Evolutionary conservation across 148 eudicot genomes (phyloP), one percentile per base, ranked within the genome.

Genomic region (Spergularia marina): DNA sequence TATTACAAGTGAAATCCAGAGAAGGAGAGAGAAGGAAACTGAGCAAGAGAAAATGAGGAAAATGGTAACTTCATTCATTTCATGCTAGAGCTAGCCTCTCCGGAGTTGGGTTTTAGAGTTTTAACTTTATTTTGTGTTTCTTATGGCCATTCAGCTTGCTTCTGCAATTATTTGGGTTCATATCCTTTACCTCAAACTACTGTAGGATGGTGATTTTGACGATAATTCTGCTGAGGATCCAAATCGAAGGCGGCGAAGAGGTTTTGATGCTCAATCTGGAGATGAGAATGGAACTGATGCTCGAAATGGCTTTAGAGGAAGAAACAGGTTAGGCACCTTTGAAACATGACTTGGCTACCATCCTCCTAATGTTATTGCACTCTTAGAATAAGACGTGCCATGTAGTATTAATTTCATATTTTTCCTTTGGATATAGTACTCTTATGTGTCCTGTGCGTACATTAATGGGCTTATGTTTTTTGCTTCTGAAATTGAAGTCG

Each of bases 101-200:
- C 65, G 67, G 77, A 75, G 68, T 58, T 72, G 36, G 62, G 79
- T 68, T 82, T 84, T 86, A 77, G 75, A 82, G 83, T 76, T 85
- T 30, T 90, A 87, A 90, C 93, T 85, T 89, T 0, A 56, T 53
- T 68, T 83, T 87, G 83, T 86, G 84, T 89, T 89, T 88, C 77
- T 82, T 80, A 88, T 86, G 93, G 83, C 82, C 83, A 77, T 85
- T 96, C 98, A 96, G 99, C 94, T 82, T 86, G 92, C 89, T 91
- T 91, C 98, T 91, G 94, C 99, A 89, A 92, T 96, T 92, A 84
- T 91, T 92, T 96, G 89, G 97, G 99, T 96, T 96, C 98, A 91
- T 96, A 84, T 96, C 94, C 97, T 96, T 93, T 92, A 90, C 99
- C 94, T 92, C 94, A 83, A 88, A 89, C 96, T 92, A 88, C 93